Percentiles rank a stretch among this genome's conserved stretches.
These are phyloP conservation scores for Flagelloscypha sp. DNA, from an alignment of 768 basidiomycete genomes.

Conservation along the genomic window DNA sequence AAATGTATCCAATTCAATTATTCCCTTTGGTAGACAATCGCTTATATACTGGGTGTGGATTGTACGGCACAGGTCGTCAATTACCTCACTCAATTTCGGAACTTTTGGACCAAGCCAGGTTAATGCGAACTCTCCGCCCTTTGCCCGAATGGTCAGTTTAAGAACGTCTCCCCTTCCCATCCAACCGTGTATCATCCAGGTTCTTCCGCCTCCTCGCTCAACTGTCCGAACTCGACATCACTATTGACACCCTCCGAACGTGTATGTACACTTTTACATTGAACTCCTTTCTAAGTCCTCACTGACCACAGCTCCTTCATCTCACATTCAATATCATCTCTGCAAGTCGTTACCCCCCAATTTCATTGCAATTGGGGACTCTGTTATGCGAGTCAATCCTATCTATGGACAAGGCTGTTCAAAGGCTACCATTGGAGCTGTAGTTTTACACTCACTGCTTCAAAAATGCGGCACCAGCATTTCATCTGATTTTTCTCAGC, in stretches of 20 bases:
- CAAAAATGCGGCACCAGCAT: background rate
- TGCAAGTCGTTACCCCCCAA: slow-evolving; percentile 12
- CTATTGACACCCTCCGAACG: background rate
- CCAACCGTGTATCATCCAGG: background rate
- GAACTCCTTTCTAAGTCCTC: background rate
- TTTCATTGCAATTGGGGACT: slow-evolving; percentile 18
- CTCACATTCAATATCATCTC: slow-evolving; percentile 12
- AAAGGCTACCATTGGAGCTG: slow-evolving; percentile 12
- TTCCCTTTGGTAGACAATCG: no score
- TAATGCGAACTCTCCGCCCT: no score
- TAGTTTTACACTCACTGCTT: slow-evolving; percentile 9
- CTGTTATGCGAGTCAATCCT: slow-evolving; percentile 16
- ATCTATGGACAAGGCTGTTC: slow-evolving; percentile 13
- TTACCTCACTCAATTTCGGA: no score
- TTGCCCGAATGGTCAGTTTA: no score
- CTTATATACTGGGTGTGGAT: no score
- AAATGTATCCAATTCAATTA: no score
- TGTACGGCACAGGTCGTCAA: no score
- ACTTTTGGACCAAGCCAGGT: no score
- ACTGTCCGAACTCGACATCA: background rate
- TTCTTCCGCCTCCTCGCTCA: background rate
- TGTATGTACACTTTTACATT: background rate
- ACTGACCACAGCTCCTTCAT: slow-evolving; percentile 5
- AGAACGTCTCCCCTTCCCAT: no score
- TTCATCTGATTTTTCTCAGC: slow-evolving; percentile 1